Conservation (phyloP, 306 rosid genomes). For the Cajanus cajan region DNA sequence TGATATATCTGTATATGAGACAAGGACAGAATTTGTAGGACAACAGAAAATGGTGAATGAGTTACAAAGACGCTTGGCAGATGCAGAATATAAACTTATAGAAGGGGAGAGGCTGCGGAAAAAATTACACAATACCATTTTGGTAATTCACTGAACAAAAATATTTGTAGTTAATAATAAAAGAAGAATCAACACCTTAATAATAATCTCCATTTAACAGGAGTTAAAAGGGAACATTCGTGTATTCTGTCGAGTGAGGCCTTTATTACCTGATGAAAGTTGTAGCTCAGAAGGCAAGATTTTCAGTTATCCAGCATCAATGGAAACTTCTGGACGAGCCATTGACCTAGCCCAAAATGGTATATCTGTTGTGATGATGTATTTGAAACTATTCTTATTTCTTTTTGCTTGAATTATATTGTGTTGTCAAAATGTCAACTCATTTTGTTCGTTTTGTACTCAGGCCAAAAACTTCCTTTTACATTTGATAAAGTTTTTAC, state of each 20-base stretch:
- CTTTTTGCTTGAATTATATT: slow-evolving; percentile 12
- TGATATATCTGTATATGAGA: slow-evolving; percentile 66
- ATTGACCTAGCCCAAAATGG: slow-evolving; percentile 79
- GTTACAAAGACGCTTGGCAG: slow-evolving; percentile 68
- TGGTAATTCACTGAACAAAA: slow-evolving; percentile 53
- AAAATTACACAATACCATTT: slow-evolving; percentile 86
- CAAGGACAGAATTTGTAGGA: slow-evolving; percentile 75
- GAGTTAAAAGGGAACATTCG: slow-evolving; percentile 98
- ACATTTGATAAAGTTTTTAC: slow-evolving; percentile 83
- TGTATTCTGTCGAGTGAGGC: slow-evolving; percentile 96
- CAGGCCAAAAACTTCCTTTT: slow-evolving; percentile 92
- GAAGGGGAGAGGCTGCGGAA: slow-evolving; percentile 95
- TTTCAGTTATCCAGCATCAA: slow-evolving; percentile 75
- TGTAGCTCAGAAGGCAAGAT: slow-evolving; percentile 61
- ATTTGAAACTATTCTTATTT: slow-evolving; percentile 18
- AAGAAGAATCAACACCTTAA: slow-evolving; percentile 3
- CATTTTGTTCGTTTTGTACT: slow-evolving; percentile 29
- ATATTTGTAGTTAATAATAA: not conserved
- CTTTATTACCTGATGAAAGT: slow-evolving; percentile 74
- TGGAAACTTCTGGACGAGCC: slow-evolving; percentile 81
- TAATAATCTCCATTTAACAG: slow-evolving; percentile 47
- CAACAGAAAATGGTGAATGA: slow-evolving; percentile 61
- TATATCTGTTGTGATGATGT: slow-evolving; percentile 29
- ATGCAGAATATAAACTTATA: slow-evolving; percentile 77
- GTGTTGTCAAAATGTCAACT: slow-evolving; percentile 25